These are phyloP conservation scores for Kwoniella shandongensis DNA, from an alignment of 768 basidiomycete species.

Conservation along the genomic window DNA sequence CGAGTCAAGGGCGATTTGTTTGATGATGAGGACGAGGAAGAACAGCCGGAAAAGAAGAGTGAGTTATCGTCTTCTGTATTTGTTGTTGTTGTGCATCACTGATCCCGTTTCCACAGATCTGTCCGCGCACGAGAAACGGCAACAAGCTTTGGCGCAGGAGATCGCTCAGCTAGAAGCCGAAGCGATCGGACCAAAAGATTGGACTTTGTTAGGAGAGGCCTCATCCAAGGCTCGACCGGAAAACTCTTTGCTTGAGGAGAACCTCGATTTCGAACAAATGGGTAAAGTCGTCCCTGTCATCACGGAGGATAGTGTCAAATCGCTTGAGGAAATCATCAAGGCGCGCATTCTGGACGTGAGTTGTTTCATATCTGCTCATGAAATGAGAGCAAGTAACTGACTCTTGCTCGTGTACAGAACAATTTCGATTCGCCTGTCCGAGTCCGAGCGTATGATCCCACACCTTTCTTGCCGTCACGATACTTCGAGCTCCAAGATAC, in stretches of 20 bases:
- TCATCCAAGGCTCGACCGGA: conserved; percentile 76
- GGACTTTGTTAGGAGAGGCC: conserved; percentile 91
- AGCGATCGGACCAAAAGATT: conserved; percentile 85
- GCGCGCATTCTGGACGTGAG: conserved; percentile 73
- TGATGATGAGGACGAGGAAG: conserved; percentile 56
- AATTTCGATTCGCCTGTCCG: conserved; percentile 91
- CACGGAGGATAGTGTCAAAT: conserved; percentile 79
- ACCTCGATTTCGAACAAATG: conserved; percentile 89
- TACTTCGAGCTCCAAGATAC: conserved; percentile 85
- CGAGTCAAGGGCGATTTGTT: conserved; percentile 76
- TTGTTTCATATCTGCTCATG: conserved; percentile 1
- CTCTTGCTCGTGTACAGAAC: conserved; percentile 44
- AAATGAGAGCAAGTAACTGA: background rate
- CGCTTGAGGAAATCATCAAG: conserved; percentile 88
- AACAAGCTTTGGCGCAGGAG: conserved; percentile 70
- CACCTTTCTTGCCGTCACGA: conserved; percentile 86
- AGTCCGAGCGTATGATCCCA: conserved; percentile 72
- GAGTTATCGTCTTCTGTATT: conserved; percentile 14
- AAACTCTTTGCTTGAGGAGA: conserved; percentile 87
- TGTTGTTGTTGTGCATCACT: conserved; percentile 6
- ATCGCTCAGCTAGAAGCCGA: conserved; percentile 79
- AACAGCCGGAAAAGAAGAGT: conserved; percentile 48
- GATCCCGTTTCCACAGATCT: conserved; percentile 54
- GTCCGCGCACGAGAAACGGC: conserved; percentile 77
- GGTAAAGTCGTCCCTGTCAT: conserved; percentile 83